Conservation (phyloP, 2,329 filamentous ascomycete species). For the Rosellinia necatrix region DNA sequence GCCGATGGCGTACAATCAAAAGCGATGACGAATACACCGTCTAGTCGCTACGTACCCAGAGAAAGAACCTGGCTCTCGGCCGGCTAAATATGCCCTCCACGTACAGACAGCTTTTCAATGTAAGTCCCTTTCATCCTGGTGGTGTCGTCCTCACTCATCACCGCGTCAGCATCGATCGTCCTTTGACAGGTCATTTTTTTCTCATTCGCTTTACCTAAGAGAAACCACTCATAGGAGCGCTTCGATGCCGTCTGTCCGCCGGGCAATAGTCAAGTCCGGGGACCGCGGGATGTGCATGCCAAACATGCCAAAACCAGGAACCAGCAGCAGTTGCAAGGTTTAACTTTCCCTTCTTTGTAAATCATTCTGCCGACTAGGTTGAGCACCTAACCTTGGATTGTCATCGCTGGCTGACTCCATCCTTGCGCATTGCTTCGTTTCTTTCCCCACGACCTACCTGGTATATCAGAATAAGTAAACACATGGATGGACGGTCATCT, state of each 20-base stretch:
- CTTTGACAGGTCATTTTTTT: no score
- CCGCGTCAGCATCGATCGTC: background rate
- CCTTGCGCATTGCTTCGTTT: background rate
- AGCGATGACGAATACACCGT: background rate
- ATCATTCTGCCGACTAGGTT: no score
- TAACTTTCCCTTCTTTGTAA: background rate
- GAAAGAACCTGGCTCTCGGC: background rate
- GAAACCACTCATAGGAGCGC: constrained; percentile 16
- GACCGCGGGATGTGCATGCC: background rate
- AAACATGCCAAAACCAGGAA: background rate
- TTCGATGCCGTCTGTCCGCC: background rate
- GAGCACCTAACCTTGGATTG: no score
- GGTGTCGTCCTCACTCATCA: background rate
- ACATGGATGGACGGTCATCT: background rate
- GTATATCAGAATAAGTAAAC: background rate
- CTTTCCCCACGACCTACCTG: no score
- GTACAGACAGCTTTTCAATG: background rate
- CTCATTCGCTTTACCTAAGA: constrained; percentile 18
- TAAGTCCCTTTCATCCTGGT: background rate
- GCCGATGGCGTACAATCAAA: no score
- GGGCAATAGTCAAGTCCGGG: background rate
- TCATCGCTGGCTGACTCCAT: no score
- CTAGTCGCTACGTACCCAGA: no score
- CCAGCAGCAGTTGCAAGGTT: constrained; percentile 14
- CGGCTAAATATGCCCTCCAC: constrained; percentile 21